These are phyloP conservation scores for Rhododendron vialii DNA, from an alignment of 148 eudicot genomes.

Conservation along the genomic window DNA sequence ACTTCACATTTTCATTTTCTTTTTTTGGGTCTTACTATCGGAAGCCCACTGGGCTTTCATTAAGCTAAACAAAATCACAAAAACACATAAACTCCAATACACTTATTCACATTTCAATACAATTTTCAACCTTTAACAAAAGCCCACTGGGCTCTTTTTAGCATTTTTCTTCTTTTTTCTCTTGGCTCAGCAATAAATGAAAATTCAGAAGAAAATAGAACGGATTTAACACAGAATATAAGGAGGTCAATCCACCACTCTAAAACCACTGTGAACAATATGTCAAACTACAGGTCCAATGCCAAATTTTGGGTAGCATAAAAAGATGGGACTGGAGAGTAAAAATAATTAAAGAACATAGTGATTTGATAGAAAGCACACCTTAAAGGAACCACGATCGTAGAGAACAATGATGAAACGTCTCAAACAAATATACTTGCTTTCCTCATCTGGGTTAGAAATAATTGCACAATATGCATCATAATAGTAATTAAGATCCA, in stretches of 20 bases:
- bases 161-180: neutral
- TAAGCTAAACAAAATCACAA: neutral
- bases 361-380: conserved; percentile 17
- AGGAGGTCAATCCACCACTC: neutral
- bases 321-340: neutral
- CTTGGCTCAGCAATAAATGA: neutral
- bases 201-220: neutral
- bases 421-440: conserved; percentile 83
- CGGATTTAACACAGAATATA: neutral
- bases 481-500: conserved; percentile 68
- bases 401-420: conserved; percentile 92
- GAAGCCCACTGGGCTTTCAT: neutral
- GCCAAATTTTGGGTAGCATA: neutral
- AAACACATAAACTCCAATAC: neutral
- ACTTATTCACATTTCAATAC: too few species aligned
- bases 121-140: neutral
- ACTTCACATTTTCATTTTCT: neutral
- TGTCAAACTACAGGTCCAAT: neutral
- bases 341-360: conserved; percentile 4
- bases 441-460: conserved; percentile 96
- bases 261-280: neutral
- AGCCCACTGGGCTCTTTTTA: neutral
- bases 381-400: conserved; percentile 93
- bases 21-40: neutral
- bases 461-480: conserved; percentile 99